phyloP scores from a whole-genome alignment of 1,139 yeast species.

The Debaryomycetaceae sp. region DNA sequence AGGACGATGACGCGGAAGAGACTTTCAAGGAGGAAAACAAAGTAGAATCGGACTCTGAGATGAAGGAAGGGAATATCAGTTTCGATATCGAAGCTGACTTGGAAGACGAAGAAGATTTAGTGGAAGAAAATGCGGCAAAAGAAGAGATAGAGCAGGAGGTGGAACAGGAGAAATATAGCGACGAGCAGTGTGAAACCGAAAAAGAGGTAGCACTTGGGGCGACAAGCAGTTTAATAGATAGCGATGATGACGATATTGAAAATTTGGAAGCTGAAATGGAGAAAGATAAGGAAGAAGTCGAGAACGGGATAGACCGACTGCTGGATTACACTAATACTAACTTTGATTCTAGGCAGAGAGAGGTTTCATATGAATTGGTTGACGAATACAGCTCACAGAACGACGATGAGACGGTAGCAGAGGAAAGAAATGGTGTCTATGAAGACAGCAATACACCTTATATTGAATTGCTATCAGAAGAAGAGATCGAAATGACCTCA shows the following conservation, averaged over 20 bases:
- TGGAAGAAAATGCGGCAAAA: background rate
- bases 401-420: background rate
- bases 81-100: background rate
- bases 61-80: background rate
- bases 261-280: slow-evolving; percentile 10
- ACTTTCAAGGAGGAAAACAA: background rate
- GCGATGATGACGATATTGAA: slow-evolving; percentile 15
- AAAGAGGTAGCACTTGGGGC: slow-evolving; percentile 3
- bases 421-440: background rate
- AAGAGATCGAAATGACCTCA: background rate
- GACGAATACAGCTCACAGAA: background rate
- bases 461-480: background rate
- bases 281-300: background rate
- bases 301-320: background rate
- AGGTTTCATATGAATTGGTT: background rate
- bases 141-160: background rate
- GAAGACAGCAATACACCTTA: background rate
- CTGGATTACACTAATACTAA: background rate
- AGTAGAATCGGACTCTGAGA: background rate
- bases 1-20: background rate
- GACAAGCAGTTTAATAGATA: slow-evolving; percentile 10
- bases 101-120: background rate
- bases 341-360: background rate
- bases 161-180: slow-evolving; percentile 1
- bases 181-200: background rate